Evolutionary conservation across 805 yeast genomes (phyloP), one percentile per base, ranked within the genome.

Genomic region (Yamadazyma nakazawae): DNA sequence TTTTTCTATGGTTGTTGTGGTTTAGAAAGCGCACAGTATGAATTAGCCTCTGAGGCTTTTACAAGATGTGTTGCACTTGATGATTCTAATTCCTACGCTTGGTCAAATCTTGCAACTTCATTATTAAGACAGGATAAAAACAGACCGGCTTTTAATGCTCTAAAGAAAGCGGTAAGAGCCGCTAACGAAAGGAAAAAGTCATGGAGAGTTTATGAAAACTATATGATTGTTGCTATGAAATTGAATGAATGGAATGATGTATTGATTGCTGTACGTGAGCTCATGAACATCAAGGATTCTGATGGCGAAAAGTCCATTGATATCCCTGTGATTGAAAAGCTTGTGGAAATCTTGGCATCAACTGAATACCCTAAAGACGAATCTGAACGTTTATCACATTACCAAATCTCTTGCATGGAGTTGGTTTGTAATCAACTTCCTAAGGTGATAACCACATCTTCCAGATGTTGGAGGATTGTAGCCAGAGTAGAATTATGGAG

Each of bases 171-270:
- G 0, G 75, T 88, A 16, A 70, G 84, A 35, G 75, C 75, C 28
- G 84, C 89, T 32, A 84, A 82, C 40, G 80, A 82, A 21, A 72
- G 76, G 11, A 82, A 80, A 54, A 79, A 79, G 45, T 87, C 91
- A 42, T 88, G 97, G 96, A 80, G 87, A 56, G 81, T 94, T 30
- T 91, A 92, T 86, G 94, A 89, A 57, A 94, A 94, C 61, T 89
- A 82, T 57, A 69, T 88, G 59, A 72, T 82, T 25, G 92, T 92
- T 18, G 95, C 97, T 0, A 82, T 84, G 24, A 87, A 83, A 59
- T 68, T 91, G 37, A 74, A 79, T n/a, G 87, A 88, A 58, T 94
- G 98, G 97, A 82, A 79, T 51, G 96, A 89, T 48, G 97, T 87
- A 3, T 70, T 91, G 16, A 66, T 79, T 31, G 97, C 96, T 0